A percentile compares a stretch with the other conserved stretches of the same genome.
These are phyloP conservation scores for Hericium rajendrae DNA, from an alignment of 768 basidiomycete genomes.

Conservation along the genomic window DNA sequence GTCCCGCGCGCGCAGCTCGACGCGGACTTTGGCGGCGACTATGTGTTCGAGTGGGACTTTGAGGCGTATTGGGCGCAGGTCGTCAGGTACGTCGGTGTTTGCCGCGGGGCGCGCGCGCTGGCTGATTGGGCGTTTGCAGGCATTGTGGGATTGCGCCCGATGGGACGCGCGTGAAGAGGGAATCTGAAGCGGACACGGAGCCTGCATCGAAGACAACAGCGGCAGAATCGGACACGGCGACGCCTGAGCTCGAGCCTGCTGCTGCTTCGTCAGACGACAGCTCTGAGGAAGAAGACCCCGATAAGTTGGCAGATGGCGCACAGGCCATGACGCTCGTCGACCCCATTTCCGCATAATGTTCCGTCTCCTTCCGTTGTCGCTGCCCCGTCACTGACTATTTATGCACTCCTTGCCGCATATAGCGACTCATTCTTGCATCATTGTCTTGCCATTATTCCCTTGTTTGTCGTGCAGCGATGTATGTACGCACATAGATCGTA, in stretches of 20 bases:
- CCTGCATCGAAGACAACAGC: background rate
- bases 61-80: conserved; percentile 74
- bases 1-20: conserved; percentile 70
- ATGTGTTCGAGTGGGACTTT: conserved; percentile 64
- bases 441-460: too few species aligned
- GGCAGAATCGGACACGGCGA: background rate
- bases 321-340: background rate
- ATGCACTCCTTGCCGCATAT: too few species aligned
- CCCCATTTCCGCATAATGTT: background rate
- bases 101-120: too few species aligned
- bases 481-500: too few species aligned
- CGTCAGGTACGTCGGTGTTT: conserved; percentile 56
- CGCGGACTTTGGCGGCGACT: conserved; percentile 73
- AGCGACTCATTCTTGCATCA: too few species aligned
- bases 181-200: background rate
- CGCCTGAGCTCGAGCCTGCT: background rate
- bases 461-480: too few species aligned
- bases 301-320: background rate
- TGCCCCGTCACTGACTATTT: too few species aligned
- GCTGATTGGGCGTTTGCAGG: conserved; percentile 4
- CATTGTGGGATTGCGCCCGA: conserved; percentile 23
- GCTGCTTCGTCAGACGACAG: background rate
- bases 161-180: conserved; percentile 17
- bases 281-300: background rate
- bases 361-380: too few species aligned